Base-by-base conservation (phyloP, 2,329 filamentous ascomycete species). In the Aspergillus puulaauensis region DNA sequence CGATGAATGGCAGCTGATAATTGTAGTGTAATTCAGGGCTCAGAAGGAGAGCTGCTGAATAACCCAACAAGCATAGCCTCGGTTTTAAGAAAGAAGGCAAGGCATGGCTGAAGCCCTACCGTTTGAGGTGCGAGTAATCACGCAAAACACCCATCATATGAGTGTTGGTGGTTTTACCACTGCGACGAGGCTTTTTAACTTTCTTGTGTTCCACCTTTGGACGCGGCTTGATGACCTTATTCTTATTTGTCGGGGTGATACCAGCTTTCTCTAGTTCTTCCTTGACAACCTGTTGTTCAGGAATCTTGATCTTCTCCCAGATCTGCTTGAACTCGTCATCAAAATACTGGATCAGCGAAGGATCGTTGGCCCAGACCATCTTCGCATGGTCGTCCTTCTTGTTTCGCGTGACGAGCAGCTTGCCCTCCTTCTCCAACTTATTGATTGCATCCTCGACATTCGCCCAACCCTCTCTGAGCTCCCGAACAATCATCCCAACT, bases 401-500 rank as follows among this genome's bases (percentile, higher is more conserved):
- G 56, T 93, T 93, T 60, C 93, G 86, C 21, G 91, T 90, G 6
- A 97, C 91, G 37, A 98, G 82, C 46, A 98, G 82, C 73, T 89
- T 88, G 69, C 93, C 88, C 71, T 90, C 85, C 41, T 77, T 77
- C 78, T 97, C 93, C 52, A 99, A 82, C 65, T 85, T 81, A 61
- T 89, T 84, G 71, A 99, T 89, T 9, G 89, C 84, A 19, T 88
- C 84, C 60, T 93, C 87, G 69, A 91, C 96, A 67, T 89, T 88
- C 23, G 89, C 87, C 95, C 95, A 99, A 62, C 95, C 95, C 72
- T 99, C 95, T 76, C 96, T 96, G 61, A 99, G 83, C 68, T 97
- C 92, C 73, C 91, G 92, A 61, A 98, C 91, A 39, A 83, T 83
- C 54, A 98, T 85, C 12, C 91, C 91, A 63, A 89, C 86, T 1